Evolutionary conservation across 2,329 filamentous ascomycete genomes (phyloP).

Genomic region (Colletotrichum tamarilloi): DNA sequence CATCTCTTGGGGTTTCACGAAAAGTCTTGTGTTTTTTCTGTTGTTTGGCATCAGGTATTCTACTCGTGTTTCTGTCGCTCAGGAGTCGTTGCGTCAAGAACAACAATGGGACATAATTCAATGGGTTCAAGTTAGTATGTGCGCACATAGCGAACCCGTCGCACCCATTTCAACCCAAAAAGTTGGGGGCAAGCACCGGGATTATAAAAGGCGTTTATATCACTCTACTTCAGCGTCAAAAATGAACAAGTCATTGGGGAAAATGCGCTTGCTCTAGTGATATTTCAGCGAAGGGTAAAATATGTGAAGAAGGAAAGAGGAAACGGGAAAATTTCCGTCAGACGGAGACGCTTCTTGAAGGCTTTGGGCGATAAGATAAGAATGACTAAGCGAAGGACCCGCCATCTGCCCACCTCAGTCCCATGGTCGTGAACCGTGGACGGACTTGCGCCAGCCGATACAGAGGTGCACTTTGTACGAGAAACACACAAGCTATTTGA

Average conservation of each 20-base stretch:
- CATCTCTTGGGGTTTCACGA: not conserved
- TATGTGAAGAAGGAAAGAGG: conserved; percentile 58
- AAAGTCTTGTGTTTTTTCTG: not conserved
- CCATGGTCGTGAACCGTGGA: not conserved
- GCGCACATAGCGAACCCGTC: conserved; percentile 72
- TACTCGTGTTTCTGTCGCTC: not conserved
- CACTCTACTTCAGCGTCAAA: conserved; percentile 65
- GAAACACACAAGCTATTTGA: not conserved
- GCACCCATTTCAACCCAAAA: conserved; percentile 52
- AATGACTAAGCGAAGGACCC: conserved; percentile 18
- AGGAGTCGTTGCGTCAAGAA: conserved; percentile 3
- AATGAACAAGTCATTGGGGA: conserved; percentile 56
- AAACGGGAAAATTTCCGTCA: conserved; percentile 14
- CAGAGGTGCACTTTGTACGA: not conserved
- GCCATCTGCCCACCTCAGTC: not conserved
- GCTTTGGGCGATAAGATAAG: conserved; percentile 29
- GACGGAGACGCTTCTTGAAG: conserved; percentile 16
- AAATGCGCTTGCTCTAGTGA: conserved; percentile 45
- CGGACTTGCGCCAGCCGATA: not conserved
- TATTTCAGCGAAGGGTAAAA: conserved; percentile 54
- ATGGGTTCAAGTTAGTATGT: conserved; percentile 50
- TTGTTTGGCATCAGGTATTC: not conserved
- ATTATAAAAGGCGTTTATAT: conserved; percentile 68
- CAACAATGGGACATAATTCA: conserved; percentile 7
- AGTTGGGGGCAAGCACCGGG: conserved; percentile 58